phyloP scores from a whole-genome alignment of 1,284 basidiomycete genomes.

The Thelephora terrestris region DNA sequence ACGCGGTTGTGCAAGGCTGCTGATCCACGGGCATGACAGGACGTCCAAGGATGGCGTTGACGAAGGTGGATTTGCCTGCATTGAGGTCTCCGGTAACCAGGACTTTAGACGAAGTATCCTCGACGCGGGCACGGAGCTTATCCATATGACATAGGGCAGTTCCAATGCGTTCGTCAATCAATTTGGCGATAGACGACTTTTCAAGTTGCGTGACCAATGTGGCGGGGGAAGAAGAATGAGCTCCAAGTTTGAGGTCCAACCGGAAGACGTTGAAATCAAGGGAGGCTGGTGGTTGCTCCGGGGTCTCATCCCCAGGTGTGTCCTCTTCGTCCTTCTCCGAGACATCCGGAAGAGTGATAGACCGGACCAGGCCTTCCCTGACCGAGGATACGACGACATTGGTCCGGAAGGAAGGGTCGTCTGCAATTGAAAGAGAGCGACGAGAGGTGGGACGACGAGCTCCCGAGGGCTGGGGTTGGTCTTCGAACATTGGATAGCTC shows the following conservation, averaged over 20 bases:
- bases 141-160: conserved; percentile 74
- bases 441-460: conserved; percentile 33
- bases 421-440: conserved; percentile 73
- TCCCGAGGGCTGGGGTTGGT: conserved; percentile 23
- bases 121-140: conserved; percentile 77
- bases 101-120: conserved; percentile 92
- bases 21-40: conserved; percentile 97
- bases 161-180: conserved; percentile 83
- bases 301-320: conserved; percentile 12
- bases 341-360: conserved; percentile 46
- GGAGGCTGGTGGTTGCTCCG: conserved; percentile 23
- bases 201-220: conserved; percentile 87
- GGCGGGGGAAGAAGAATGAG: conserved; percentile 59
- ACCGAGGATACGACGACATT: conserved; percentile 53
- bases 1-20: conserved; percentile 95
- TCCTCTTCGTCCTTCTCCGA: conserved; percentile 29
- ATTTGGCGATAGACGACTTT: conserved; percentile 85
- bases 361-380: conserved; percentile 39
- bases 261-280: conserved; percentile 79
- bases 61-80: conserved; percentile 96
- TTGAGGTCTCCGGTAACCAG: conserved; percentile 99
- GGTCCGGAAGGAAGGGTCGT: conserved; percentile 60
- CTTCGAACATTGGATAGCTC: conserved; percentile 68
- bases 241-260: conserved; percentile 87
- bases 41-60: conserved; percentile 86